These are phyloP conservation scores for Meripilus lineatus DNA, from an alignment of 1,284 basidiomycete genomes.

Conservation along the genomic window DNA sequence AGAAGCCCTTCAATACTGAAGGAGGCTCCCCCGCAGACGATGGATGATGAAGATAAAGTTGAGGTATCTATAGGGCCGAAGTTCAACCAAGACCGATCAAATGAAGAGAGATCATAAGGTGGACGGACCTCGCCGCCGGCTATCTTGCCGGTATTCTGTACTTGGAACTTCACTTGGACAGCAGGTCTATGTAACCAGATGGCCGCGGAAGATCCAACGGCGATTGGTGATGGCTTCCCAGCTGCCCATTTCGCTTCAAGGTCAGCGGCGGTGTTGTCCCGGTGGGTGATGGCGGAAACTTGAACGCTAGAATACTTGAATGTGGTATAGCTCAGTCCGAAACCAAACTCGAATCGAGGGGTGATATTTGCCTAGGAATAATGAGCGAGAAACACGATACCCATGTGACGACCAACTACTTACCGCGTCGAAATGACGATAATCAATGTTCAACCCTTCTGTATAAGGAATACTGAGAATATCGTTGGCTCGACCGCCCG, in stretches of 20 bases:
- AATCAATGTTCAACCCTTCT: conserved; percentile 73
- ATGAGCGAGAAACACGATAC: background rate
- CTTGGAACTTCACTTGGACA: conserved; percentile 51
- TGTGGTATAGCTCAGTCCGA: conserved; percentile 78
- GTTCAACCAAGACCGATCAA: conserved; percentile 5
- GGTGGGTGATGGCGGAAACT: conserved; percentile 34
- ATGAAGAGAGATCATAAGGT: background rate
- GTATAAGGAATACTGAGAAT: conserved; percentile 57
- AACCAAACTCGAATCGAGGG: conserved; percentile 76
- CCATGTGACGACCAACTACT: conserved; percentile 20
- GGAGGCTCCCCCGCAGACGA: conserved; percentile 36
- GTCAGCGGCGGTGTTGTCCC: conserved; percentile 29
- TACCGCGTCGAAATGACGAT: conserved; percentile 71
- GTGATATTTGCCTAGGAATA: conserved; percentile 38
- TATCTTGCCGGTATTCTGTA: conserved; percentile 52
- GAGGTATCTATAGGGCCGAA: conserved; percentile 32
- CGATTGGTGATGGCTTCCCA: conserved; percentile 43
- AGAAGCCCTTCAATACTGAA: conserved; percentile 40
- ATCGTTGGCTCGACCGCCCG: conserved; percentile 25
- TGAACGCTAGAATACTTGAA: conserved; percentile 64
- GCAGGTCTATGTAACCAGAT: conserved; percentile 64
- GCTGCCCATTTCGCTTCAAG: conserved; percentile 50
- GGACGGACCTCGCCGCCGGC: conserved; percentile 47
- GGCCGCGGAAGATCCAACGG: conserved; percentile 48
- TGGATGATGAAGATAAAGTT: conserved; percentile 42